Evolutionary conservation across 495 filamentous ascomycete species (phyloP).

Genomic region (Tuber umbilicatum): DNA sequence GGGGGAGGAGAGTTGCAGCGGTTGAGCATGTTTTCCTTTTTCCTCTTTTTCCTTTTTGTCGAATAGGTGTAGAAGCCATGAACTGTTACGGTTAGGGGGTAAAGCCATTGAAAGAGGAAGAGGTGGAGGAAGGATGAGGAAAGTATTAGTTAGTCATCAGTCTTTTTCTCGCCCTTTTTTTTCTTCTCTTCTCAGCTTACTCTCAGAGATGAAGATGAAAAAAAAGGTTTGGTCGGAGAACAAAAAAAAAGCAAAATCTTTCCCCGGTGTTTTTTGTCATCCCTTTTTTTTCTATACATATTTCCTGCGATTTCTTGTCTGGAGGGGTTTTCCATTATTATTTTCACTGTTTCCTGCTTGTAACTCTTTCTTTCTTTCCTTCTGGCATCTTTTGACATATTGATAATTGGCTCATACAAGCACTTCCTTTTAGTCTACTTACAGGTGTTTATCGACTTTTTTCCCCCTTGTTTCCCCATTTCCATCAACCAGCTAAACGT

Average conservation of each 20-base stretch:
- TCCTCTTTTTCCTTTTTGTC: background rate
- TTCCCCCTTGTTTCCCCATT: background rate
- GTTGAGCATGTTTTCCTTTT: slow-evolving; percentile 23
- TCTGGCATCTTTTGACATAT: slow-evolving; percentile 2
- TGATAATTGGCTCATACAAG: slow-evolving; percentile 5
- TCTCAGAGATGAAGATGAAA: background rate
- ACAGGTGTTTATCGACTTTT: background rate
- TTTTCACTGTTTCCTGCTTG: background rate
- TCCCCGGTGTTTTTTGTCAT: background rate
- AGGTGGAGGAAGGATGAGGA: background rate
- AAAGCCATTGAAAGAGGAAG: background rate
- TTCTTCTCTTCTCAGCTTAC: background rate
- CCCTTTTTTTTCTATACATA: background rate
- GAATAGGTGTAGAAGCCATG: slow-evolving; percentile 32
- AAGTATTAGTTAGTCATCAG: slow-evolving; percentile 4
- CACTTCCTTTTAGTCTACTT: background rate
- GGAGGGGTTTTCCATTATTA: background rate
- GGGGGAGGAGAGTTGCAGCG: slow-evolving; percentile 19
- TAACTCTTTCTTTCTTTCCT: background rate
- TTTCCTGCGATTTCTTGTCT: slow-evolving; percentile 2
- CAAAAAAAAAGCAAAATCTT: background rate
- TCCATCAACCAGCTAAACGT: background rate
- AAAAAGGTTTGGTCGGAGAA: background rate
- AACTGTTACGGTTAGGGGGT: slow-evolving; percentile 27
- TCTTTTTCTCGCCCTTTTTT: background rate